A percentile compares a stretch with the other conserved stretches of the same genome.
These are phyloP conservation scores for Ganoderma boninense DNA, from an alignment of 1,284 basidiomycete species.

Conservation along the genomic window DNA sequence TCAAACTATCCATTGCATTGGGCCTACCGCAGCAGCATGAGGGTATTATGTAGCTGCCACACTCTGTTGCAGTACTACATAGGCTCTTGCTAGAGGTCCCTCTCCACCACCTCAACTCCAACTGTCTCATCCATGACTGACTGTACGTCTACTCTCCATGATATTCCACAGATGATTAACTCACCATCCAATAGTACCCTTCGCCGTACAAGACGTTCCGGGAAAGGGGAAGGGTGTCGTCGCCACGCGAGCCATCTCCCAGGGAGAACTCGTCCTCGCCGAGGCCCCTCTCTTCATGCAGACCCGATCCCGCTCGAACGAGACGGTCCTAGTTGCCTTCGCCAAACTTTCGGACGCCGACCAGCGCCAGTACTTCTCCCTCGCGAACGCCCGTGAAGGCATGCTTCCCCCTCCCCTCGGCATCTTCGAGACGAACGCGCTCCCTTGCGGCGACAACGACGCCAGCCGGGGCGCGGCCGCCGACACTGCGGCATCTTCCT, in stretches of 20 bases:
- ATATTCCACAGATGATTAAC: not conserved
- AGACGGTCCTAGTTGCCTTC: conserved; percentile 30
- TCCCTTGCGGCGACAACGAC: conserved; percentile 33
- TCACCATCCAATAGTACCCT: not conserved
- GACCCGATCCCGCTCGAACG: conserved; percentile 25
- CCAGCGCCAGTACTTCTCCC: conserved; percentile 34
- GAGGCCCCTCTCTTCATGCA: conserved; percentile 21
- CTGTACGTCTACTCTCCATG: not conserved
- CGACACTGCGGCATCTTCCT: conserved; percentile 31
- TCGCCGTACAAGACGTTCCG: conserved; percentile 26
- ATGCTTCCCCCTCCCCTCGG: conserved; percentile 32
- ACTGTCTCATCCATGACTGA: not conserved
- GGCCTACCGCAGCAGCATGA: not conserved
- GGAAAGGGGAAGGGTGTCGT: conserved; percentile 30
- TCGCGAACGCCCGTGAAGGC: conserved; percentile 30
- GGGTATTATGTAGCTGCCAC: not conserved
- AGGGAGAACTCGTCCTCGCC: conserved; percentile 24
- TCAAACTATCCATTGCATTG: not conserved
- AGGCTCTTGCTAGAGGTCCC: not conserved
- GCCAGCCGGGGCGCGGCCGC: conserved; percentile 5
- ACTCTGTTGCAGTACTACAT: not conserved
- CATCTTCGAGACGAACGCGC: conserved; percentile 38
- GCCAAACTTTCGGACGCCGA: conserved; percentile 30
- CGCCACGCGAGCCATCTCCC: conserved; percentile 19
- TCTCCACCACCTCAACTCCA: not conserved